phyloP scores from a whole-genome alignment of 306 rosid genomes.

The Prunus mira region DNA sequence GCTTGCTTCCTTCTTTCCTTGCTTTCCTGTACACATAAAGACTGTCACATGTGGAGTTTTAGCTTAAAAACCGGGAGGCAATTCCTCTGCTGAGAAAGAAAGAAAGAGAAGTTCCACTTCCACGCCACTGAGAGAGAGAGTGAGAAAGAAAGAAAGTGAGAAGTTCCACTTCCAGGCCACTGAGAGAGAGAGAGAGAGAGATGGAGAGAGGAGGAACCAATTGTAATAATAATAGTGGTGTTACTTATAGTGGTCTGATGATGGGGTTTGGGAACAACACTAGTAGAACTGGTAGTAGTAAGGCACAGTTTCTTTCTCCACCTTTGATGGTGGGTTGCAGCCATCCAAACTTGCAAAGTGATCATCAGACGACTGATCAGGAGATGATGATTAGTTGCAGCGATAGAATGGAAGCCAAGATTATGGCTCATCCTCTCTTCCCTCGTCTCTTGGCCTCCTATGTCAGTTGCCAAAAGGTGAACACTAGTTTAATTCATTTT shows the following conservation, averaged over 20 bases:
- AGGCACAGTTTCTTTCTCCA: constrained; percentile 35
- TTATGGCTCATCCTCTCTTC: constrained; percentile 45
- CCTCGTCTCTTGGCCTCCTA: constrained; percentile 31
- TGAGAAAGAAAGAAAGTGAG: not conserved
- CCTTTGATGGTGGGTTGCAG: constrained; percentile 19
- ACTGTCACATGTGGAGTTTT: not conserved
- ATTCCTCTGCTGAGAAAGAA: constrained; percentile 17
- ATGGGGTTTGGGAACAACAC: constrained; percentile 30
- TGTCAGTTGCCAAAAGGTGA: constrained; percentile 39
- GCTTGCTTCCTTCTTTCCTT: too few relatives aligned
- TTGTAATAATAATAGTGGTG: constrained; percentile 29
- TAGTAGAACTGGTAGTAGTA: not conserved
- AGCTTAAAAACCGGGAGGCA: constrained; percentile 50
- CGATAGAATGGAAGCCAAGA: constrained; percentile 22
- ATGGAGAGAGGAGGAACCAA: constrained; percentile 19
- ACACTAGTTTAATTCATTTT: not conserved
- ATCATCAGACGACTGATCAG: not conserved
- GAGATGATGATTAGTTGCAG: not conserved
- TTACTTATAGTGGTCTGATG: constrained; percentile 16
- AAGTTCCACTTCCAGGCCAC: too few relatives aligned
- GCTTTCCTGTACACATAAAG: not conserved
- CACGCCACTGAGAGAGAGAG: not conserved
- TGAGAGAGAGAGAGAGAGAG: constrained; percentile 7
- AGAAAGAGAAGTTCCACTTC: not conserved
- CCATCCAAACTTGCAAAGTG: constrained; percentile 1